phyloP scores from a whole-genome alignment of 495 filamentous ascomycete species.

The Aspergillus leporis region DNA sequence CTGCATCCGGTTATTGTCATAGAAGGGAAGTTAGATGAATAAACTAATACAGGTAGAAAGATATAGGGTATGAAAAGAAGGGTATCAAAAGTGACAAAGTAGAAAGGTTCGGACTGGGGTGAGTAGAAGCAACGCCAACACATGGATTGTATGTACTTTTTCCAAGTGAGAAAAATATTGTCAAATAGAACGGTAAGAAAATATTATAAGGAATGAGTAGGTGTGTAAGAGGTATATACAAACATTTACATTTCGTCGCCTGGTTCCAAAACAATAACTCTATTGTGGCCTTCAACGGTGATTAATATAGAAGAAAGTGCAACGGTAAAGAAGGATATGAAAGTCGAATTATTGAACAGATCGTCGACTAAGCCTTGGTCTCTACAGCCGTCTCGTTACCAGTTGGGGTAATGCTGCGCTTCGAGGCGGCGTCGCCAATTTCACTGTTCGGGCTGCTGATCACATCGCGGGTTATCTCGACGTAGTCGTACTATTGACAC shows the following conservation, averaged over 20 bases:
- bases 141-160: too few species aligned
- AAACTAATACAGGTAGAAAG: too few species aligned
- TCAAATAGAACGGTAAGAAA: not conserved
- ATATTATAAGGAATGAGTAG: not conserved
- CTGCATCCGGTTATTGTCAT: too few species aligned
- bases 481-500: slow-evolving; percentile 76
- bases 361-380: slow-evolving; percentile 32
- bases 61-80: too few species aligned
- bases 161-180: not conserved
- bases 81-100: too few species aligned
- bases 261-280: not conserved
- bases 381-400: slow-evolving; percentile 23
- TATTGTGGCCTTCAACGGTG: not conserved
- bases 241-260: not conserved
- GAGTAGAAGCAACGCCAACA: too few species aligned
- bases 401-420: slow-evolving; percentile 33
- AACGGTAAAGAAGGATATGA: slow-evolving; percentile 1
- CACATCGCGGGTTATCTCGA: slow-evolving; percentile 87
- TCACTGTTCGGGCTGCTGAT: slow-evolving; percentile 56
- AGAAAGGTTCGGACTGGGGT: too few species aligned
- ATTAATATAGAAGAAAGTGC: slow-evolving; percentile 5
- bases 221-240: not conserved
- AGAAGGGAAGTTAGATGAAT: too few species aligned
- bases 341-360: not conserved
- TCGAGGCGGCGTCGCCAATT: slow-evolving; percentile 31